Base-by-base conservation (phyloP, 768 basidiomycete genomes). In the Sporobolomyces pararoseus region DNA sequence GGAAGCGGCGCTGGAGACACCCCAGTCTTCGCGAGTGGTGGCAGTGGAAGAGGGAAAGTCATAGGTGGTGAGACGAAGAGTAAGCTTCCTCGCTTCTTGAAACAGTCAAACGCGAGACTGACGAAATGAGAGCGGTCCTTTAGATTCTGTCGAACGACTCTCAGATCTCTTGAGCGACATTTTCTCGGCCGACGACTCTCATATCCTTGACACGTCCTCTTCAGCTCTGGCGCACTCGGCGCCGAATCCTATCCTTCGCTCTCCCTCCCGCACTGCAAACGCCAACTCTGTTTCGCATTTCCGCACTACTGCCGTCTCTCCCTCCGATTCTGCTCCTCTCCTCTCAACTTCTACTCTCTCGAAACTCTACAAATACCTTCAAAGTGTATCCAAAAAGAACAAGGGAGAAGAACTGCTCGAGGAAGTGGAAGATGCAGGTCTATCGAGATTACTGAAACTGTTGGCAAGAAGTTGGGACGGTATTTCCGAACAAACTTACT, bases 81-180 rank as follows among this genome's bases (percentile, higher is more conserved):
- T 58, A 7, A 58, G 55, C 50, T 47, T 47, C 17, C 3, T 5
- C 32, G 10, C 5, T 55, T 16, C 29, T 34, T 27, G 23, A 7
- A 52, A 50, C 35, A 51, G n/a, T 34, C n/a, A 31, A 50, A 31
- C 81, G 86, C 88, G 89, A 9, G 39, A 9, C 39, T 42, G 39
- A 31, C 60, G 29, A 60, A 62, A 39, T 35, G 47, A 37, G 67
- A 88, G 88, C 80, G 2, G 88, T 89, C 0, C n/a, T n/a, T n/a
- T n/a, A n/a, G n/a, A n/a, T n/a, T n/a, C n/a, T n/a, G 79, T 89
- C 6, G 88, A 93, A 76, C 94, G 89, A 78, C 82, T 98, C 14
- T 82, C 81, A 0, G 85, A 86, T 3, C 80, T 91, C 23, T 81
- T 95, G 1, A 90, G 92, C 72, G 91, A 95, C 63, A 84, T 96